Base-by-base conservation (phyloP, 805 yeast genomes). In the Cyberlindnera veronae region DNA sequence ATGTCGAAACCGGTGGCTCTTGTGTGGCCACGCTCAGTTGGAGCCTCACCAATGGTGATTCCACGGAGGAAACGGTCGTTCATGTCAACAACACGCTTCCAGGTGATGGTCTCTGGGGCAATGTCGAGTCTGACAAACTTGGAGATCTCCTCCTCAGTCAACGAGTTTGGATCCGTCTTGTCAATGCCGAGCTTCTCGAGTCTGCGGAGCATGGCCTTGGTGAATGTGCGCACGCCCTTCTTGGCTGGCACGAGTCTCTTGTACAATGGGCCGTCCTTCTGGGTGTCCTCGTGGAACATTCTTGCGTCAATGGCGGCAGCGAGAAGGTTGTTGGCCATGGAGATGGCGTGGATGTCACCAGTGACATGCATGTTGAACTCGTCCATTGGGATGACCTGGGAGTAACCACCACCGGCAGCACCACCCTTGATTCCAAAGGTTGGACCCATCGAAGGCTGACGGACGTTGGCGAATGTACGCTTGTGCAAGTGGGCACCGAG, bases 381-480 rank as follows among this genome's bases (percentile, higher is more conserved):
- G 63, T 84, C 91, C 93, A 84, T 84, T 48, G 93, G 93, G 60
- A 84, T 82, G 23, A 84, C 93, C 64, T 84, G 91, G 21, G 93
- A 81, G 59, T 83, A 84, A 45, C 93, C 93, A 63, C 93, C 91
- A 61, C 93, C 93, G 7, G 93, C 93, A 51, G 93, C 93, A 66
- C 93, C 93, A 64, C 93, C 93, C 62, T 84, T 84, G 51, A 84
- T 81, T 66, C 93, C 93, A 56, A 84, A 84, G 16, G 93, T 84
- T 49, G 93, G 93, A 41, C 93, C 93, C 90, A 84, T 82, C 7
- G 89, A 81, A 19, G 93, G 93, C 61, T 84, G 93, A 70, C 93
- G 77, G 38, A 84, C 93, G 58, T 83, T 84, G 49, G 91, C 93
- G 57, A 84, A 73, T 12, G 82, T 81, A 43, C 81, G 77, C 50